Conservation (phyloP, 768 basidiomycete species). For the Leccinum pellstonianum region DNA sequence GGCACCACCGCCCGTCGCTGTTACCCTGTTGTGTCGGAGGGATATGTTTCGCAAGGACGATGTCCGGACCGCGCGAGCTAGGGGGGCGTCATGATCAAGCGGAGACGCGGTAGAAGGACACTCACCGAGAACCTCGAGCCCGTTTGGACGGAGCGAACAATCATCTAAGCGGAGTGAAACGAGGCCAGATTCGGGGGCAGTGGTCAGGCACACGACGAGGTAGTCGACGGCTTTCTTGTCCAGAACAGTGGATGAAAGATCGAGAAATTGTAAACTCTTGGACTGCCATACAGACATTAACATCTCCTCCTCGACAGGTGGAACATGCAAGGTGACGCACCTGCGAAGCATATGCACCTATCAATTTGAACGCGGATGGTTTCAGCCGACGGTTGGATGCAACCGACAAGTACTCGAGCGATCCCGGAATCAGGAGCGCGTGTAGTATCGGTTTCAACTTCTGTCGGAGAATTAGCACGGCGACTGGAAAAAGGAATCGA, state of each 20-base stretch:
- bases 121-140: slow-evolving; percentile 80
- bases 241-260: slow-evolving; percentile 81
- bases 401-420: slow-evolving; percentile 70
- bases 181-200: slow-evolving; percentile 43
- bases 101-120: slow-evolving; percentile 6
- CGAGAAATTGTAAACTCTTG: slow-evolving; percentile 77
- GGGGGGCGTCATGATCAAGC: not conserved
- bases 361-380: slow-evolving; percentile 63
- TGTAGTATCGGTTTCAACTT: not conserved
- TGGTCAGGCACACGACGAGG: slow-evolving; percentile 64
- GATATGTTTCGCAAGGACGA: slow-evolving; percentile 77
- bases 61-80: slow-evolving; percentile 83
- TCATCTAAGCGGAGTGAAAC: slow-evolving; percentile 87
- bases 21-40: slow-evolving; percentile 85
- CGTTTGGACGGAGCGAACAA: slow-evolving; percentile 69
- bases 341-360: slow-evolving; percentile 60
- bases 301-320: too few relatives aligned
- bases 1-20: slow-evolving; percentile 80
- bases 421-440: not conserved
- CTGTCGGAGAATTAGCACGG: not conserved
- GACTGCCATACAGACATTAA: slow-evolving; percentile 46
- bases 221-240: slow-evolving; percentile 87
- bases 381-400: slow-evolving; percentile 79
- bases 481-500: not conserved
- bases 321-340: slow-evolving; percentile 35